Evolutionary conservation across 352 stramenopile genomes (phyloP).

Genomic region (Ophiocytium majus): DNA sequence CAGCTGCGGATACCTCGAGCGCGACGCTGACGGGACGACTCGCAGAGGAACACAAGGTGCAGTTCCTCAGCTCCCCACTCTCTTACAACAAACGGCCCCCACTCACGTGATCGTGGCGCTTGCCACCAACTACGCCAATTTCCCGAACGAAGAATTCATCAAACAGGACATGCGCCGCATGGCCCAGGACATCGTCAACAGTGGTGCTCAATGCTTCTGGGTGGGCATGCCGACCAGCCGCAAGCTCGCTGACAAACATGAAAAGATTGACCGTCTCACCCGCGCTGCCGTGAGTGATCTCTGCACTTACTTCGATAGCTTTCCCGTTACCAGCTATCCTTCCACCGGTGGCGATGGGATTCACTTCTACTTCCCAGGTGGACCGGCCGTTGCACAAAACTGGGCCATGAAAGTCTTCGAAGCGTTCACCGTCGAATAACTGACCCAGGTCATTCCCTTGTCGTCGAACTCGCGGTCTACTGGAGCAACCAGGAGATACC

Average conservation of each 20-base stretch:
- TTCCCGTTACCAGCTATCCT: background rate
- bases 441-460: too few species aligned
- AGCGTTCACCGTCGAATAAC: too few species aligned
- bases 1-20: background rate
- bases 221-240: background rate
- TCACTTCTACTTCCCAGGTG: too few species aligned
- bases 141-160: background rate
- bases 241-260: background rate
- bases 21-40: background rate
- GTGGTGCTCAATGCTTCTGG: background rate
- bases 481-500: too few species aligned
- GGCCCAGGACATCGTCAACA: background rate
- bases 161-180: background rate
- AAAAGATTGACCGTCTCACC: background rate
- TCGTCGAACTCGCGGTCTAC: too few species aligned
- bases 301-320: background rate
- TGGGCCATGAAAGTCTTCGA: too few species aligned
- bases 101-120: background rate
- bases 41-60: background rate
- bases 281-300: background rate
- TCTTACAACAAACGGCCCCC: background rate
- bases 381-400: too few species aligned
- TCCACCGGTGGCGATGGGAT: background rate
- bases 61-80: background rate
- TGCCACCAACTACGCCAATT: background rate